Conservation (phyloP, 2,329 filamentous ascomycete genomes). For the Drechslerella coelobrocha region DNA sequence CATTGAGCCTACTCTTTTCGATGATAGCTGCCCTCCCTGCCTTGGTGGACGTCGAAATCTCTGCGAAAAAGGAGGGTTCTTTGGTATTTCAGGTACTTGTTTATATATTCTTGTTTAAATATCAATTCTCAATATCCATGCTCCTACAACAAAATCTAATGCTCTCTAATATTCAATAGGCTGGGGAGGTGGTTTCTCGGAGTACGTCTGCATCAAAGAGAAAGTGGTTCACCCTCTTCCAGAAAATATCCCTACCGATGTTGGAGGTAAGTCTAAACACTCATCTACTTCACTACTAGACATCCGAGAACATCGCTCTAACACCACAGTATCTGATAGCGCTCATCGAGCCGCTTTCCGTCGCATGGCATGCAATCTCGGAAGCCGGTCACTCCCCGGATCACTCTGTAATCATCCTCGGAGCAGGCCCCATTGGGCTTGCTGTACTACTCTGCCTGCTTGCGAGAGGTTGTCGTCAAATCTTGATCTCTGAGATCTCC, state of each 20-base stretch:
- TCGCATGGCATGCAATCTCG: slow-evolving; percentile 69
- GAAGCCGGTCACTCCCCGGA: slow-evolving; percentile 60
- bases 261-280: slow-evolving; percentile 57
- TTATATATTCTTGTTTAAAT: not conserved
- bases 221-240: slow-evolving; percentile 60
- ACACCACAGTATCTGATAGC: slow-evolving; percentile 58
- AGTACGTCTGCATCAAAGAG: slow-evolving; percentile 63
- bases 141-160: not conserved
- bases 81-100: slow-evolving; percentile 58
- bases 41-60: slow-evolving; percentile 64
- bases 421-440: slow-evolving; percentile 70
- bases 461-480: slow-evolving; percentile 63
- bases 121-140: not conserved
- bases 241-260: slow-evolving; percentile 63
- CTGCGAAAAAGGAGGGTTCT: slow-evolving; percentile 66
- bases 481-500: slow-evolving; percentile 68
- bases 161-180: slow-evolving; percentile 37
- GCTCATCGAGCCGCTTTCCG: slow-evolving; percentile 69
- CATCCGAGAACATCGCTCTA: slow-evolving; percentile 55
- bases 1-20: slow-evolving; percentile 65
- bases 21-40: slow-evolving; percentile 65
- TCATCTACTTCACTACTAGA: slow-evolving; percentile 43
- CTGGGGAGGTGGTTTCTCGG: slow-evolving; percentile 59
- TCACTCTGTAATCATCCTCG: slow-evolving; percentile 65
- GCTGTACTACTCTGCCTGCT: slow-evolving; percentile 67